phyloP scores from a whole-genome alignment of 371 early-diverging fungal genomes.

The Nematocida minor region DNA sequence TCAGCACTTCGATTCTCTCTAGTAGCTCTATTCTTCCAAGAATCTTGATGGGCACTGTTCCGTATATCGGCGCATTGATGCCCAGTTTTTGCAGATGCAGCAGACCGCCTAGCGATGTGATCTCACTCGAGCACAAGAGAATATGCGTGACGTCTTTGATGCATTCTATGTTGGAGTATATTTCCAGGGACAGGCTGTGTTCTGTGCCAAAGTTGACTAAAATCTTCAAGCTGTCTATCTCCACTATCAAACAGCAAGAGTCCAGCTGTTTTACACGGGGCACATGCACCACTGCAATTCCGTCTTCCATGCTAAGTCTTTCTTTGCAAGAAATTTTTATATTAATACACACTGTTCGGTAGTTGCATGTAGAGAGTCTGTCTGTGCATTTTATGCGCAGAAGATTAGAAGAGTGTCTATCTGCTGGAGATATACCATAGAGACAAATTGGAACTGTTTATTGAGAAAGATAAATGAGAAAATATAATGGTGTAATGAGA shows the following conservation, averaged over 20 bases:
- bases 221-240: constrained; percentile 59
- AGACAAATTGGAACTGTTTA: no score
- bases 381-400: no score
- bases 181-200: constrained; percentile 31
- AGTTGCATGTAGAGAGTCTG: no score
- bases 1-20: constrained; percentile 72
- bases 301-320: constrained; percentile 22
- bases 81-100: constrained; percentile 75
- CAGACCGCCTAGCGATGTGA: constrained; percentile 78
- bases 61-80: constrained; percentile 77
- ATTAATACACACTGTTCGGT: no score
- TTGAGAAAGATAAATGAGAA: no score
- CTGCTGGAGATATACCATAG: no score
- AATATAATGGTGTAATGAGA: no score
- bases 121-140: constrained; percentile 78
- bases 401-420: no score
- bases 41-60: constrained; percentile 81
- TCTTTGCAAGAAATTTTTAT: constrained; percentile 10
- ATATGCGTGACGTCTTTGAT: constrained; percentile 73
- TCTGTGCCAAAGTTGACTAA: constrained; percentile 64
- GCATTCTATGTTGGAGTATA: constrained; percentile 43
- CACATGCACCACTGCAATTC: constrained; percentile 17
- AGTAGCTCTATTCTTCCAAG: constrained; percentile 75
- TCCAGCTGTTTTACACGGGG: constrained; percentile 4
- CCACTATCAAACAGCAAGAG: constrained; percentile 49